Conservation (phyloP, 192 early-diverging fungal species). For the Podila epicladia region DNA sequence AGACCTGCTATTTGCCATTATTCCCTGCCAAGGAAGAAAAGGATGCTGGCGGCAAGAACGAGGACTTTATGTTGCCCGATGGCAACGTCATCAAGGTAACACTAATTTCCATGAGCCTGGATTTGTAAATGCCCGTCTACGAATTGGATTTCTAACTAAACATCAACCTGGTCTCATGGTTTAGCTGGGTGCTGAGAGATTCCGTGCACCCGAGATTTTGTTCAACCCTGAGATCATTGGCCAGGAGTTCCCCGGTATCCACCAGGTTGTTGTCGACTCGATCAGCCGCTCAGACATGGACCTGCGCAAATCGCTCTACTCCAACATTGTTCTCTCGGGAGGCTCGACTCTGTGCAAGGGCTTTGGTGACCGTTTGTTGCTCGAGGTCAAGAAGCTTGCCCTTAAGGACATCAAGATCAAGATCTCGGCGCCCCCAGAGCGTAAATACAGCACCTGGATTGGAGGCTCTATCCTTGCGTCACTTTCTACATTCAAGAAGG, state of each 20-base stretch:
- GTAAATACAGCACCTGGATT: constrained; percentile 99
- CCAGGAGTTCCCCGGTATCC: constrained; percentile 91
- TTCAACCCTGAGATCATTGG: constrained; percentile 96
- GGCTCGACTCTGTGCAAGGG: constrained; percentile 92
- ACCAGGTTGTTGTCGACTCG: constrained; percentile 92
- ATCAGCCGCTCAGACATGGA: constrained; percentile 97
- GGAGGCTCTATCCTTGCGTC: constrained; percentile 96
- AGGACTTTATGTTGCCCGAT: constrained; percentile 85
- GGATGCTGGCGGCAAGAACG: constrained; percentile 78
- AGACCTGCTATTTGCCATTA: constrained; percentile 90
- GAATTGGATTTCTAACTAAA: neutral
- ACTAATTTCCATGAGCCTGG: neutral
- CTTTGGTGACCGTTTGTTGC: constrained; percentile 93
- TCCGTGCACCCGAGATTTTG: constrained; percentile 94
- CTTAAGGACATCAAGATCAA: constrained; percentile 97
- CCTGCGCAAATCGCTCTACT: constrained; percentile 86
- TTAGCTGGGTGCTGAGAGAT: constrained; percentile 89
- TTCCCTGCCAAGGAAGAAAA: constrained; percentile 96
- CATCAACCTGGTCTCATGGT: neutral
- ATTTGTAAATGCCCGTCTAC: neutral
- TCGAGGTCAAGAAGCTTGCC: constrained; percentile 89
- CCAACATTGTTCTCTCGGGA: constrained; percentile 95
- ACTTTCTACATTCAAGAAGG: constrained; percentile 97
- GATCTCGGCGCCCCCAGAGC: constrained; percentile 96
- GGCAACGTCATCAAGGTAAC: constrained; percentile 84